These are phyloP conservation scores for Talaromyces thailandensis DNA, from an alignment of 495 filamentous ascomycete genomes.

Conservation along the genomic window DNA sequence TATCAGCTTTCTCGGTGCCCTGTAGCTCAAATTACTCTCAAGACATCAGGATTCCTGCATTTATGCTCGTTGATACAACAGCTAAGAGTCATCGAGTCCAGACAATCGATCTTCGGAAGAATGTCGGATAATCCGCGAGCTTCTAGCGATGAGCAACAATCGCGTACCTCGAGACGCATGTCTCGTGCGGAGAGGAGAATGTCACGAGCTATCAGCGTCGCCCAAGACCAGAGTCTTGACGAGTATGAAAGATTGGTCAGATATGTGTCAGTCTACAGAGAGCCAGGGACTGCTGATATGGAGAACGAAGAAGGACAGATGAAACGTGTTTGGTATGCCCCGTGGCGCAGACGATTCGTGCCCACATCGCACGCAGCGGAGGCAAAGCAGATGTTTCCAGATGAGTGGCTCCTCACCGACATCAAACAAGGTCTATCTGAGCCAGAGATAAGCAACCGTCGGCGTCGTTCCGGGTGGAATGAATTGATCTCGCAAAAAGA, in stretches of 20 bases:
- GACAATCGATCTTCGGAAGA: neutral
- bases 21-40: neutral
- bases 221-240: slow-evolving; percentile 32
- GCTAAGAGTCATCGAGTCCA: neutral
- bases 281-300: slow-evolving; percentile 22
- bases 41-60: neutral
- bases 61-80: neutral
- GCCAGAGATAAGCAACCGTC: slow-evolving; percentile 45
- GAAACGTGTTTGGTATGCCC: slow-evolving; percentile 41
- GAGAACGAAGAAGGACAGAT: slow-evolving; percentile 20
- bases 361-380: slow-evolving; percentile 28
- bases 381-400: slow-evolving; percentile 41
- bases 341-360: slow-evolving; percentile 49
- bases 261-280: slow-evolving; percentile 56
- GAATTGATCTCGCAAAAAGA: slow-evolving; percentile 66
- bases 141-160: slow-evolving; percentile 3
- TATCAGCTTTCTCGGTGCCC: neutral
- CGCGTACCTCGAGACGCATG: slow-evolving; percentile 18
- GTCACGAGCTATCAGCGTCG: slow-evolving; percentile 6
- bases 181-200: slow-evolving; percentile 25
- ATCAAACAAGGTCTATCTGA: slow-evolving; percentile 50
- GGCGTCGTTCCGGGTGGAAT: slow-evolving; percentile 59
- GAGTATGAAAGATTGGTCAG: slow-evolving; percentile 51
- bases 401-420: slow-evolving; percentile 65
- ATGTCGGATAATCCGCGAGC: neutral